Evolutionary conservation across 441 rosid genomes (phyloP).

Genomic region (Erodium chrysanthum): DNA sequence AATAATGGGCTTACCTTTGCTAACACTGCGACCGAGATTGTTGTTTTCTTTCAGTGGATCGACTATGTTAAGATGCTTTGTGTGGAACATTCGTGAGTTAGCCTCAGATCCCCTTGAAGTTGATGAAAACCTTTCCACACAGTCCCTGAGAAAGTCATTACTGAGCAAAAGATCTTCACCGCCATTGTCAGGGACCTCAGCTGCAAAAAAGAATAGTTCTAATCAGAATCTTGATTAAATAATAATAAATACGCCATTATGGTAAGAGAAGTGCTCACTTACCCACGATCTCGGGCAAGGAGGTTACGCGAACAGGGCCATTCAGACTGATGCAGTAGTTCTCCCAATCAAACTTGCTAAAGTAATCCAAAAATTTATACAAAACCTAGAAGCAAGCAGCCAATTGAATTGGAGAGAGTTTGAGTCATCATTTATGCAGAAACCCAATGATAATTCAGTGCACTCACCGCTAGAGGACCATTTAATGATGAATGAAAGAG

Average conservation of each 20-base stretch:
- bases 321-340: conserved; percentile 28
- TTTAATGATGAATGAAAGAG: conserved; percentile 28
- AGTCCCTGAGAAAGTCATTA: conserved; percentile 23
- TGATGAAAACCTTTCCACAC: conserved; percentile 24
- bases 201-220: conserved; percentile 11
- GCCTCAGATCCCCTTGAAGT: conserved; percentile 23
- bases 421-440: not conserved
- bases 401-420: not conserved
- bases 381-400: conserved; percentile 23
- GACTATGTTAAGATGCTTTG: conserved; percentile 31
- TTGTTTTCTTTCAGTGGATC: conserved; percentile 30
- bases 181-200: conserved; percentile 17
- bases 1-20: conserved; percentile 20
- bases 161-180: conserved; percentile 21
- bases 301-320: conserved; percentile 24
- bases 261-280: conserved; percentile 17
- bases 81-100: conserved; percentile 17
- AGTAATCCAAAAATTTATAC: conserved; percentile 28
- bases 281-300: conserved; percentile 26
- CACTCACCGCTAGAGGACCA: conserved; percentile 30
- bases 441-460: not conserved
- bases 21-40: conserved; percentile 31
- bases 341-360: conserved; percentile 34
- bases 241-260: not conserved
- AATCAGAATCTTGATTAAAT: not conserved